Evolutionary conservation across 148 eudicot genomes (phyloP).

Genomic region (Spergularia marina): DNA sequence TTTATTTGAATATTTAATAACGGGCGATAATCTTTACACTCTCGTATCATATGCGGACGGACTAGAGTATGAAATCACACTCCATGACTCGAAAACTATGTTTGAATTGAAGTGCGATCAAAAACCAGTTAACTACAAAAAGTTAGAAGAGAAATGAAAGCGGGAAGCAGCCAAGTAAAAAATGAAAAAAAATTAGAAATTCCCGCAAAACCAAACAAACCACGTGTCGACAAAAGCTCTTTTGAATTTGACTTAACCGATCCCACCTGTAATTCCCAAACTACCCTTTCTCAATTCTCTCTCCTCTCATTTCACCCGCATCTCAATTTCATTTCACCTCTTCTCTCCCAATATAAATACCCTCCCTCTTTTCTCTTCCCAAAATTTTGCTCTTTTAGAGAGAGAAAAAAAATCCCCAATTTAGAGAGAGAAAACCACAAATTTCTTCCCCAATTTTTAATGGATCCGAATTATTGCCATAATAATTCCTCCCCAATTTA

Average conservation of each 20-base stretch:
- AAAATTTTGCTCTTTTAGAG: slow-evolving; percentile 30
- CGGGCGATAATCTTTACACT: too few relatives aligned
- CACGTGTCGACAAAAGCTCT: slow-evolving; percentile 25
- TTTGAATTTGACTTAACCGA: slow-evolving; percentile 40
- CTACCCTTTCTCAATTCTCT: neutral
- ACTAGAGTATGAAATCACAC: too few relatives aligned
- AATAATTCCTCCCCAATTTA: slow-evolving; percentile 3
- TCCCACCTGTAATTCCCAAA: slow-evolving; percentile 20
- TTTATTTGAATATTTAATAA: too few relatives aligned
- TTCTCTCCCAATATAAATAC: slow-evolving; percentile 22
- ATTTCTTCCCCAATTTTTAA: slow-evolving; percentile 10
- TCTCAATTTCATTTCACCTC: slow-evolving; percentile 43
- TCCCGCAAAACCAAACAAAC: slow-evolving; percentile 2
- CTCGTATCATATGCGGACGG: too few relatives aligned
- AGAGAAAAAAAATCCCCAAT: slow-evolving; percentile 25
- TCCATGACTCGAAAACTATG: too few relatives aligned
- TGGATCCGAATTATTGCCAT: slow-evolving; percentile 31
- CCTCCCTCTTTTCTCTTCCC: slow-evolving; percentile 12
- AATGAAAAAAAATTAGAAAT: too few relatives aligned
- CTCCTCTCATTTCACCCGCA: slow-evolving; percentile 27
- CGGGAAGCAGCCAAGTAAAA: too few relatives aligned
- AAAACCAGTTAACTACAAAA: too few relatives aligned
- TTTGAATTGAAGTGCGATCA: too few relatives aligned
- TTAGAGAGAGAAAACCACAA: slow-evolving; percentile 6
- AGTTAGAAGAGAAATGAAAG: too few relatives aligned